Evolutionary conservation across 805 yeast genomes (phyloP).

Genomic region (Candida taoyuanica): DNA sequence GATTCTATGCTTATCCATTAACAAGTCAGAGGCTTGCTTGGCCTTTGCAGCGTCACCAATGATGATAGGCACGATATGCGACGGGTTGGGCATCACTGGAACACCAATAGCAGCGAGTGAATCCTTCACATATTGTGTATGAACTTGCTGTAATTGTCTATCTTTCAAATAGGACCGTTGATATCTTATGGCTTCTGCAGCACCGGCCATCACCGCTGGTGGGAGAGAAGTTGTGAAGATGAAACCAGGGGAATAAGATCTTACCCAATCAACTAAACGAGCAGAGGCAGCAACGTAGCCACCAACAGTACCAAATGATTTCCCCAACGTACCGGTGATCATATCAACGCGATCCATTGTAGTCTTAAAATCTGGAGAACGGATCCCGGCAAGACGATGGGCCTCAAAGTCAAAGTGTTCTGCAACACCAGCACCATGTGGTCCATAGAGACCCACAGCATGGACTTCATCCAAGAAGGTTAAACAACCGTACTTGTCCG

Average conservation of each 20-base stretch:
- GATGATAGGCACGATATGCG: constrained; percentile 93
- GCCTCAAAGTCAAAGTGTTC: constrained; percentile 90
- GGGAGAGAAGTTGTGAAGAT: constrained; percentile 96
- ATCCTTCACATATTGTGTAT: constrained; percentile 80
- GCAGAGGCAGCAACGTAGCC: constrained; percentile 93
- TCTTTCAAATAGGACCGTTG: constrained; percentile 74
- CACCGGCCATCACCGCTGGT: constrained; percentile 97
- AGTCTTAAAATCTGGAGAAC: constrained; percentile 47
- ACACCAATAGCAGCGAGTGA: constrained; percentile 67
- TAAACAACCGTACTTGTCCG: constrained; percentile 95
- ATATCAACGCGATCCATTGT: constrained; percentile 89
- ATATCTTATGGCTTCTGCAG: constrained; percentile 78
- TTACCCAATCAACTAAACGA: constrained; percentile 85
- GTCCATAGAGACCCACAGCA: constrained; percentile 98
- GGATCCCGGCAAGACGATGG: constrained; percentile 65
- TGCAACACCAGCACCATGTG: constrained; percentile 99
- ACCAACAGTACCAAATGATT: constrained; percentile 95
- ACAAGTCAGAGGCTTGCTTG: constrained; percentile 82
- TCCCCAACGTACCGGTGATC: constrained; percentile 96
- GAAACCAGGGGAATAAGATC: constrained; percentile 96
- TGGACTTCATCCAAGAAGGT: constrained; percentile 98
- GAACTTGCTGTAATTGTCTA: constrained; percentile 78
- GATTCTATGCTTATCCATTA: constrained; percentile 77
- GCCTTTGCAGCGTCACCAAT: constrained; percentile 94
- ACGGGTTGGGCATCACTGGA: constrained; percentile 96